Base-by-base conservation (phyloP, 2,329 filamentous ascomycete genomes). In the Aspergillus latus region DNA sequence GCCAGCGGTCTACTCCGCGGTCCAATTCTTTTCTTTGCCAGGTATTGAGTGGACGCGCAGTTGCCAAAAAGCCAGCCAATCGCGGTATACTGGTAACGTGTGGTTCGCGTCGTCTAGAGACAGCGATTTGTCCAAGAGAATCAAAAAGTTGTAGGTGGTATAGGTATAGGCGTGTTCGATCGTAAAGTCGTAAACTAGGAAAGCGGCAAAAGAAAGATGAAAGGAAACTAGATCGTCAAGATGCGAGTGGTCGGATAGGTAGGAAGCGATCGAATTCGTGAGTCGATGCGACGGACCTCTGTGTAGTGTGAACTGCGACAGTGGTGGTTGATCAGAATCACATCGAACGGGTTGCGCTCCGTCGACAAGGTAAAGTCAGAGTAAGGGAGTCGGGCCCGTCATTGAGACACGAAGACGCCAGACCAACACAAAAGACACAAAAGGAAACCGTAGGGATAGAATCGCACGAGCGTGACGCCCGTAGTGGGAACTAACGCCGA, bases 401-500 rank as follows among this genome's bases (percentile, higher is more conserved):
- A 59, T 63, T 57, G 58, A 58, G 59, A 62, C 62, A 62, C 63
- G 59, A 62, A 62, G 62, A 65, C 62, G 58, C 62, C 61, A 63
- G 62, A 65, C 63, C 65, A 67, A 63, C 64, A 66, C 62, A 64
- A 64, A 64, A 59, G 60, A 63, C 63, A 65, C 45, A 36, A 40
- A 48, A 45, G 40, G 51, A 59, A 59, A 61, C 39, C 39, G 58
- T 59, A 64, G 59, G 56, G 62, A 58, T 52, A 51, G 57, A 51
- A 56, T 54, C 54, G 49, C 58, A 61, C 60, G 62, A 64, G 60
- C 60, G 42, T 59, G 49, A 56, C 52, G 62, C 60, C 62, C 61
- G 61, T 59, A 57, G 56, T 56, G 49, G 45, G 43, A 53, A 52
- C 39, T 52, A 45, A 43, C 34, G 54, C 54, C 49, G 54, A 16